Evolutionary conservation across 2,329 filamentous ascomycete genomes (phyloP).

Genomic region (Ambrosiella beaveri): DNA sequence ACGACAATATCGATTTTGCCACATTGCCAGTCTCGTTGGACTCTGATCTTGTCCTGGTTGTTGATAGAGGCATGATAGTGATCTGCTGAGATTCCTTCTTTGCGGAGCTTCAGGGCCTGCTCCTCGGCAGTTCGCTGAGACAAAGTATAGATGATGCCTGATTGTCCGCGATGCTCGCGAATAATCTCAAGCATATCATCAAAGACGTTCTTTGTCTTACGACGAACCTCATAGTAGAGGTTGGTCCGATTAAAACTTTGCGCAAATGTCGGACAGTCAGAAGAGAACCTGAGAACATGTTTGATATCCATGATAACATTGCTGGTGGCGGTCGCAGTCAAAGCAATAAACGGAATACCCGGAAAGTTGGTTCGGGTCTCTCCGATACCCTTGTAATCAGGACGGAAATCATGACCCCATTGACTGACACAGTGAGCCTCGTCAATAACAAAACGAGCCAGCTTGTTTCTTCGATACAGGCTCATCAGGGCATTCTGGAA

Average conservation of each 20-base stretch:
- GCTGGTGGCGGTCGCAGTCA: slow-evolving; percentile 87
- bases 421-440: slow-evolving; percentile 99
- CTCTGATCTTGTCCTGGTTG: slow-evolving; percentile 44
- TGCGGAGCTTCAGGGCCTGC: slow-evolving; percentile 52
- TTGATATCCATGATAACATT: slow-evolving; percentile 87
- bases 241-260: slow-evolving; percentile 98
- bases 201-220: slow-evolving; percentile 40
- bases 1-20: slow-evolving; percentile 77
- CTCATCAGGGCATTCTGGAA: slow-evolving; percentile 49
- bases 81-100: slow-evolving; percentile 51
- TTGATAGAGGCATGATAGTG: slow-evolving; percentile 78
- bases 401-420: slow-evolving; percentile 96
- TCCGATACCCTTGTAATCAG: slow-evolving; percentile 81
- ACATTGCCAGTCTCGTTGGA: slow-evolving; percentile 70
- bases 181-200: slow-evolving; percentile 48
- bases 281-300: slow-evolving; percentile 64
- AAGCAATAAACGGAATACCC: slow-evolving; percentile 74
- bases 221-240: slow-evolving; percentile 67
- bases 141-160: slow-evolving; percentile 85
- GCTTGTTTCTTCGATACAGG: slow-evolving; percentile 51
- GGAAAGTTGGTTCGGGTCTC: slow-evolving; percentile 55
- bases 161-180: slow-evolving; percentile 44
- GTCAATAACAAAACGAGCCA: slow-evolving; percentile 88
- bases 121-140: slow-evolving; percentile 70
- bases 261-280: slow-evolving; percentile 58